Conservation (phyloP, 441 rosid species). For the Bruguiera hainesii region DNA sequence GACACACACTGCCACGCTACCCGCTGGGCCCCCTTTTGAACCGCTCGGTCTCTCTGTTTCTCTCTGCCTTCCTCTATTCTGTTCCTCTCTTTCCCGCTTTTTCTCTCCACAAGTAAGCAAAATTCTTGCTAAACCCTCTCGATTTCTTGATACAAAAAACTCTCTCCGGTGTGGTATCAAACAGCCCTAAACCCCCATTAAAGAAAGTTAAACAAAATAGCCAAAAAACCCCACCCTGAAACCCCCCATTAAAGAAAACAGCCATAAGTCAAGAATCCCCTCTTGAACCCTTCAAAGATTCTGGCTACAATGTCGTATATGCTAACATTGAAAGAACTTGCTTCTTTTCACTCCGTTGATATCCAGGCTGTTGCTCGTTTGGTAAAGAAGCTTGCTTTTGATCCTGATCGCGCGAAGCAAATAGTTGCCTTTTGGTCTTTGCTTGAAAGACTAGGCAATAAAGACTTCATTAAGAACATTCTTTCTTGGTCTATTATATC, state of each 20-base stretch:
- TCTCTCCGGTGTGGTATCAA: background rate
- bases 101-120: too few relatives aligned
- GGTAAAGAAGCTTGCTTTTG: background rate
- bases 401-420: conserved; percentile 10
- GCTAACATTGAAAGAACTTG: conserved; percentile 8
- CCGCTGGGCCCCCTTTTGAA: too few relatives aligned
- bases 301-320: background rate
- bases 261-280: too few relatives aligned
- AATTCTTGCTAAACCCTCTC: too few relatives aligned
- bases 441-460: conserved; percentile 27
- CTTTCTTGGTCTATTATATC: background rate
- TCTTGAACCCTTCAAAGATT: background rate
- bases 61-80: too few relatives aligned
- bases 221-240: background rate
- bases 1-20: too few relatives aligned
- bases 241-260: background rate
- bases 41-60: too few relatives aligned
- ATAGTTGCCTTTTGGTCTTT: conserved; percentile 33
- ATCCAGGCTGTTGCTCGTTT: conserved; percentile 18
- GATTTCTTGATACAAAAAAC: too few relatives aligned
- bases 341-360: conserved; percentile 26
- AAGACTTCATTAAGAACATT: conserved; percentile 14
- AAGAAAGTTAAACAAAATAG: background rate
- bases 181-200: background rate
- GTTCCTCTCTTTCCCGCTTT: too few relatives aligned